phyloP scores from a whole-genome alignment of 1,284 basidiomycete genomes.

The Trametes polyzona region DNA sequence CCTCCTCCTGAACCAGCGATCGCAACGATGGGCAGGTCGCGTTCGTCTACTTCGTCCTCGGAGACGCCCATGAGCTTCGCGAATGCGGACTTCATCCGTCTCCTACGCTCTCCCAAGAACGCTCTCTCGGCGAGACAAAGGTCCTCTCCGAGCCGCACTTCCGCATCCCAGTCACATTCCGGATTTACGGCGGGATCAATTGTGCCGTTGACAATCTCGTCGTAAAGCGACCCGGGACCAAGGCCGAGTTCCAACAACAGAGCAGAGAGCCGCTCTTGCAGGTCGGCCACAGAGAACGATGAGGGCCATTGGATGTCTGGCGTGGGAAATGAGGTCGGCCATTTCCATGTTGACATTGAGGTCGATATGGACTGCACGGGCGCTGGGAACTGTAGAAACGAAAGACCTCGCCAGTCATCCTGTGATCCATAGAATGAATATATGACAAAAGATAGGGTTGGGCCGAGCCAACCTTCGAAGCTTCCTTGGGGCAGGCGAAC shows the following conservation, averaged over 20 bases:
- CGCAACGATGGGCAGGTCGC: slow-evolving; percentile 46
- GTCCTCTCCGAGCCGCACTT: slow-evolving; percentile 43
- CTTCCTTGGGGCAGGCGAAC: background rate
- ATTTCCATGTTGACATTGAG: slow-evolving; percentile 34
- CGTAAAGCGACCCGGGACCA: slow-evolving; percentile 42
- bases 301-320: slow-evolving; percentile 37
- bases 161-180: slow-evolving; percentile 46
- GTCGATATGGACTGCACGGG: slow-evolving; percentile 32
- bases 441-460: background rate
- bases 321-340: slow-evolving; percentile 34
- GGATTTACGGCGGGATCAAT: slow-evolving; percentile 39
- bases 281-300: slow-evolving; percentile 28
- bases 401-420: slow-evolving; percentile 34
- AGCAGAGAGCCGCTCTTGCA: slow-evolving; percentile 36
- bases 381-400: slow-evolving; percentile 31
- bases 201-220: slow-evolving; percentile 36
- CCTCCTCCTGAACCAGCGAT: slow-evolving; percentile 48
- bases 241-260: slow-evolving; percentile 40
- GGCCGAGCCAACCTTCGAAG: background rate
- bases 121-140: slow-evolving; percentile 42
- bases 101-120: slow-evolving; percentile 39
- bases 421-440: background rate
- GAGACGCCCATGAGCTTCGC: slow-evolving; percentile 41
- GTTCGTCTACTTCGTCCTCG: slow-evolving; percentile 40
- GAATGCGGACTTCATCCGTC: slow-evolving; percentile 39